These are phyloP conservation scores for Hanseniaspora lachancei DNA, from an alignment of 805 yeast genomes.

Conservation along the genomic window DNA sequence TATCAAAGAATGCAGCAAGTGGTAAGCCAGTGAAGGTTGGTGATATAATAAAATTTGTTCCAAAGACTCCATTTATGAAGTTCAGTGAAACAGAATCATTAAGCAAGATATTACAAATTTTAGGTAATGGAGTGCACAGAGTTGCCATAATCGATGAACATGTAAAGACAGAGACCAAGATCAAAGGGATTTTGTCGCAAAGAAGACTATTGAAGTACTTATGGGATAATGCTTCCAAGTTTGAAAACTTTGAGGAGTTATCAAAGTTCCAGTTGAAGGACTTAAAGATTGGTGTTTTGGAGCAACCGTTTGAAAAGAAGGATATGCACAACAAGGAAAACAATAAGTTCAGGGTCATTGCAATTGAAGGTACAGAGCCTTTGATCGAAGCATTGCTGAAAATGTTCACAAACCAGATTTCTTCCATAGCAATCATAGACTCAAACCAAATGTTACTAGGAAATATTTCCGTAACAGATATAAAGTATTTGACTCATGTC, in stretches of 20 bases:
- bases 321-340: slow-evolving; percentile 1
- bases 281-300: slow-evolving; percentile 57
- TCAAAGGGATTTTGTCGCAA: slow-evolving; percentile 81
- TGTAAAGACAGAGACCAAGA: slow-evolving; percentile 33
- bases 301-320: slow-evolving; percentile 27
- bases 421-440: slow-evolving; percentile 89
- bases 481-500: slow-evolving; percentile 70
- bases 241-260: slow-evolving; percentile 65
- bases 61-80: slow-evolving; percentile 78
- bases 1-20: slow-evolving; percentile 49
- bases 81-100: slow-evolving; percentile 57
- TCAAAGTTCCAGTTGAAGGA: slow-evolving; percentile 57
- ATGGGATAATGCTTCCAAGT: slow-evolving; percentile 87
- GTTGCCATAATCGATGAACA: slow-evolving; percentile 55
- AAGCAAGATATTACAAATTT: slow-evolving; percentile 62
- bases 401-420: slow-evolving; percentile 74
- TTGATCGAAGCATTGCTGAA: slow-evolving; percentile 74
- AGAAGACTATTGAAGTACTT: slow-evolving; percentile 71
- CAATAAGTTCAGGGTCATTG: slow-evolving; percentile 43
- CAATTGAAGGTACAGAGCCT: slow-evolving; percentile 75
- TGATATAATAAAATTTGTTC: slow-evolving; percentile 71
- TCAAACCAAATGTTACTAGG: slow-evolving; percentile 63
- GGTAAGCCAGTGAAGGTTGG: slow-evolving; percentile 89
- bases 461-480: slow-evolving; percentile 89
- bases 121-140: slow-evolving; percentile 94